Base-by-base conservation (phyloP, 106 monocot species). In the Apostasia ramifera region DNA sequence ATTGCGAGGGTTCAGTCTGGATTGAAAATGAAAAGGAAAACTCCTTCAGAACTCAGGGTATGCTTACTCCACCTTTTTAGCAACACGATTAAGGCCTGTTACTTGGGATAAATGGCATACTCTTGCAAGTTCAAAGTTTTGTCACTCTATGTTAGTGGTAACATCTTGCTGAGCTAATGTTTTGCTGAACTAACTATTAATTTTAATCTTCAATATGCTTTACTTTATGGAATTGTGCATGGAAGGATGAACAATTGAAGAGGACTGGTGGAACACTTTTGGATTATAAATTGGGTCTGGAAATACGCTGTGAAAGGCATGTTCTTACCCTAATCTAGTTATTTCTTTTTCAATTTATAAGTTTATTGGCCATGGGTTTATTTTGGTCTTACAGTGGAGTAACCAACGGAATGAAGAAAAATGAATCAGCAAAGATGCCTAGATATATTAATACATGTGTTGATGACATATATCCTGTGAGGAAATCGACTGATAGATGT, bases 181-280 rank as follows among this genome's bases (percentile, higher is more conserved):
- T 50, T 3, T 6, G 8, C 40, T 40, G 6, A 2, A 6, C 39
- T 62, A 42, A 10, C 10, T 41, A 14, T 64, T 64, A 49, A 2
- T 48, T 48, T 48, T 26, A 37, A 15, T 47, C 15, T 65, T 1
- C 37, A 49, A 14, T 46, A 48, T 37, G 65, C 47, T 65, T 65
- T 0, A 62, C n/a, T n/a, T 63, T 60, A 5, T 50, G 5, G 55
- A 55, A 54, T 12, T 44, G n/a, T 56, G 6, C 67, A 9, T 82
- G 6, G 13, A 70, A 90, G 89, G 83, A 63, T 15, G 90, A 90
- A 64, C 90, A 83, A 57, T 76, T 90, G 78, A 90, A 90, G 72
- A 71, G 86, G 65, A 66, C 15, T 57, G 43, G 62, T 75, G 70
- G 63, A 61, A 51, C 61, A 47, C 66, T 44, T 53, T 11, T 64